Percentiles rank a stretch among this genome's conserved stretches.
Evolutionary conservation across 1,139 yeast genomes (phyloP).

Genomic region (Debaryomyces sp.): DNA sequence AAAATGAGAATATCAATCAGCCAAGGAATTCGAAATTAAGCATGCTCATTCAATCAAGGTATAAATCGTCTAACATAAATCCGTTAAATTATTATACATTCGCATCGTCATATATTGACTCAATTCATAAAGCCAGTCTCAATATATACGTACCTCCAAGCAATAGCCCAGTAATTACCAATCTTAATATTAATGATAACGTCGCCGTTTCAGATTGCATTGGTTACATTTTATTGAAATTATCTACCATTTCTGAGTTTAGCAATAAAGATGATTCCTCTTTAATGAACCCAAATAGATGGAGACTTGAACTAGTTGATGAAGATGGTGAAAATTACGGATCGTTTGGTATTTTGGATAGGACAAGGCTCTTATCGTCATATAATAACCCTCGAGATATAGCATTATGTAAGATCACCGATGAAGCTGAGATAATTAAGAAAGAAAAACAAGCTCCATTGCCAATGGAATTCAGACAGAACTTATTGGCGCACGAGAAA

Average conservation of each 20-base stretch:
- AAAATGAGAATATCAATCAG: not conserved
- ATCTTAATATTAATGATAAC: conserved; percentile 43
- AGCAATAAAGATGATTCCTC: conserved; percentile 17
- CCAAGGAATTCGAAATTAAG: conserved; percentile 36
- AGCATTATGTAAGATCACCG: conserved; percentile 54
- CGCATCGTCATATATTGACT: conserved; percentile 32
- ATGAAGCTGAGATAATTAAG: conserved; percentile 33
- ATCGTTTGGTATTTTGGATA: conserved; percentile 67
- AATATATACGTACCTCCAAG: conserved; percentile 45
- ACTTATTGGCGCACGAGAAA: conserved; percentile 7
- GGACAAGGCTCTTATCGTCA: conserved; percentile 55
- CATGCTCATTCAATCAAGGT: conserved; percentile 40
- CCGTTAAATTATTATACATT: conserved; percentile 58
- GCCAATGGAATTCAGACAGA: conserved; percentile 44
- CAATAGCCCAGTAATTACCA: conserved; percentile 31
- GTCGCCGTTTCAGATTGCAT: conserved; percentile 63
- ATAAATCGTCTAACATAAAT: conserved; percentile 39
- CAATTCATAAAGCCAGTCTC: conserved; percentile 25
- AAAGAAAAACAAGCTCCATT: conserved; percentile 54
- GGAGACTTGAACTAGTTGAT: conserved; percentile 72
- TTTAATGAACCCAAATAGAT: conserved; percentile 56
- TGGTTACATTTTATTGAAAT: conserved; percentile 55
- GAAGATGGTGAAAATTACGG: conserved; percentile 83
- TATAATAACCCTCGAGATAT: conserved; percentile 68
- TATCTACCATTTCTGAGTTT: conserved; percentile 26